These are phyloP conservation scores for Colletotrichum euphorbiae DNA, from an alignment of 2,329 filamentous ascomycete species.

Conservation along the genomic window DNA sequence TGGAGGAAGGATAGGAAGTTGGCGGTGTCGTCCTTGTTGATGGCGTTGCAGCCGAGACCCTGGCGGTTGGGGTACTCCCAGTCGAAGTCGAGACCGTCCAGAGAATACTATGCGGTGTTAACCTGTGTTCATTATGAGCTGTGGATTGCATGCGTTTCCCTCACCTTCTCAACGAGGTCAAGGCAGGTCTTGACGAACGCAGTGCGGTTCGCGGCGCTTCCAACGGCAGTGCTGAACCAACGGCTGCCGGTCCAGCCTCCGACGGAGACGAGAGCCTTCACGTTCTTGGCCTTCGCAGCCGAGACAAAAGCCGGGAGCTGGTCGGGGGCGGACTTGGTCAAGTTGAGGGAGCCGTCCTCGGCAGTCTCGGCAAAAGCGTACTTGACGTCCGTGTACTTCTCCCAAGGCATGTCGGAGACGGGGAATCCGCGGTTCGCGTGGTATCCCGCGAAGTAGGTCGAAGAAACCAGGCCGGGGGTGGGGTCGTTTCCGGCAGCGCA, in stretches of 20 bases:
- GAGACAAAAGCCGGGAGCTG: slow-evolving; percentile 30
- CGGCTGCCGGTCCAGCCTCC: slow-evolving; percentile 38
- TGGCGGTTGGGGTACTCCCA: slow-evolving; percentile 42
- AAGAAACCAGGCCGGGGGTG: slow-evolving; percentile 22
- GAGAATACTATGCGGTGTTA: neutral
- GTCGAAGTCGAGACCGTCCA: slow-evolving; percentile 41
- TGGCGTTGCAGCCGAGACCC: slow-evolving; percentile 36
- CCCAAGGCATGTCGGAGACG: slow-evolving; percentile 26
- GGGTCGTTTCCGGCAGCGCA: slow-evolving; percentile 1
- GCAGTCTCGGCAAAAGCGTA: slow-evolving; percentile 34
- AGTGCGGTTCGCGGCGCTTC: slow-evolving; percentile 41
- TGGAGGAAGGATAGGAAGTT: slow-evolving; percentile 34
- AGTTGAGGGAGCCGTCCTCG: slow-evolving; percentile 20
- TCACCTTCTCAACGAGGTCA: slow-evolving; percentile 41
- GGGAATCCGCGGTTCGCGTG: slow-evolving; percentile 29
- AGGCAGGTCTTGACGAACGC: slow-evolving; percentile 41
- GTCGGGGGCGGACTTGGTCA: slow-evolving; percentile 31
- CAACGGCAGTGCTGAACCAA: slow-evolving; percentile 29
- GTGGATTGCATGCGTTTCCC: neutral
- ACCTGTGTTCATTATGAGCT: too few species aligned
- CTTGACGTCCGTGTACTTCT: slow-evolving; percentile 39
- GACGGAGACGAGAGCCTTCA: slow-evolving; percentile 33
- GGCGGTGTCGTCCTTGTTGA: slow-evolving; percentile 32
- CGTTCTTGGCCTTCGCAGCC: slow-evolving; percentile 11
- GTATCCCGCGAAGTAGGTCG: slow-evolving; percentile 35